Percentiles rank a stretch among this genome's conserved stretches.
These are phyloP conservation scores for Pseudogymnoascus sp. DNA, from an alignment of 2,329 filamentous ascomycete species.

Conservation along the genomic window DNA sequence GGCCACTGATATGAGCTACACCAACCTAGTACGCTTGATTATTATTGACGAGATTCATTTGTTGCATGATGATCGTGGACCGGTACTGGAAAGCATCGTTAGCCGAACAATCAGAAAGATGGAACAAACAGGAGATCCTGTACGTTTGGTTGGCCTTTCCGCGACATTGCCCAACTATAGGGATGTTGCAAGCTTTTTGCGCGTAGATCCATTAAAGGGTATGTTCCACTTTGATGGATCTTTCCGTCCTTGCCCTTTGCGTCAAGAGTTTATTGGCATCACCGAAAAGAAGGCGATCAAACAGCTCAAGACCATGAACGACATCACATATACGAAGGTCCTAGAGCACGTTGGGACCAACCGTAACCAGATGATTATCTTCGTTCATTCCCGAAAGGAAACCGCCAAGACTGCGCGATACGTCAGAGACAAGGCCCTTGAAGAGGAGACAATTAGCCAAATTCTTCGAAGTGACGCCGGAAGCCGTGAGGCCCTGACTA, in stretches of 20 bases:
- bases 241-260: constrained; percentile 86
- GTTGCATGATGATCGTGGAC: constrained; percentile 93
- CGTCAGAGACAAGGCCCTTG: constrained; percentile 93
- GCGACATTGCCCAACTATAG: constrained; percentile 94
- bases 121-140: constrained; percentile 89
- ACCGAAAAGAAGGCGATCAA: constrained; percentile 98
- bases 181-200: constrained; percentile 91
- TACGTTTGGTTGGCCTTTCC: constrained; percentile 85
- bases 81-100: constrained; percentile 94
- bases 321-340: constrained; percentile 96
- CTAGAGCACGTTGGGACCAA: constrained; percentile 91
- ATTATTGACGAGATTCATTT: constrained; percentile 98
- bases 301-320: constrained; percentile 98
- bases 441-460: constrained; percentile 93
- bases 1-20: constrained; percentile 93
- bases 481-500: constrained; percentile 77
- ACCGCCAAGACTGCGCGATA: constrained; percentile 96
- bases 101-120: constrained; percentile 86
- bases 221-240: constrained; percentile 96
- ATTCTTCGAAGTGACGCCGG: constrained; percentile 90
- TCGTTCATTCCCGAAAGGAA: constrained; percentile 96
- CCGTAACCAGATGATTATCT: constrained; percentile 97
- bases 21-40: constrained; percentile 88
- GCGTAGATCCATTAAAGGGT: constrained; percentile 76
- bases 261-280: constrained; percentile 94